phyloP scores from a whole-genome alignment of 495 filamentous ascomycete species.

The Rhypophila decipiens region DNA sequence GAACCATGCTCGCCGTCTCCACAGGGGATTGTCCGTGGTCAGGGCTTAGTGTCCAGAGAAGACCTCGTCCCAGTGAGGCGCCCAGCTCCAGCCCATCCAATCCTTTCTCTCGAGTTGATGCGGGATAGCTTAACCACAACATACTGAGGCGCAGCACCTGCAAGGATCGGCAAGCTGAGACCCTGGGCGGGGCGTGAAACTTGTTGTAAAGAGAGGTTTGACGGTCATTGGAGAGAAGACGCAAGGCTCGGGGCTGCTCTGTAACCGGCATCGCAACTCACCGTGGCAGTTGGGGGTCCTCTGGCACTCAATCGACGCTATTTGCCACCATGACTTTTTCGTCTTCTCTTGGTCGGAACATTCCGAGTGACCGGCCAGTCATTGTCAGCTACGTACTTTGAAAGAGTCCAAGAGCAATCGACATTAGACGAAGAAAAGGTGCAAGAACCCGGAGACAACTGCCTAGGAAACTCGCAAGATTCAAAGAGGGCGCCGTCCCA shows the following conservation, averaged over 20 bases:
- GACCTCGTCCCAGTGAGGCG: conserved; percentile 1
- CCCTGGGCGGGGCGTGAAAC: conserved; percentile 29
- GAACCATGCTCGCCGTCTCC: conserved; percentile 28
- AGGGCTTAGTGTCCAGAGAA: conserved; percentile 9
- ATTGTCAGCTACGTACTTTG: too few species aligned
- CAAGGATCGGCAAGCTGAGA: conserved; percentile 35
- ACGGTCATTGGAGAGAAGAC: conserved; percentile 12
- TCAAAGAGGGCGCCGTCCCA: not conserved
- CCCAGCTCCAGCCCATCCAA: conserved; percentile 9
- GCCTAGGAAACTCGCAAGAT: too few species aligned
- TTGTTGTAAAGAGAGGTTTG: conserved; percentile 6
- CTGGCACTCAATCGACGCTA: too few species aligned
- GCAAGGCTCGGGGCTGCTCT: conserved; percentile 11
- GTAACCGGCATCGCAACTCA: conserved; percentile 28
- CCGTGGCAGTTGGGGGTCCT: conserved; percentile 6
- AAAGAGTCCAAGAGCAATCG: too few species aligned
- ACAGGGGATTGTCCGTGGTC: conserved; percentile 18
- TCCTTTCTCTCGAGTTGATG: conserved; percentile 5
- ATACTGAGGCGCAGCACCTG: conserved; percentile 19
- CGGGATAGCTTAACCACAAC: conserved; percentile 2
- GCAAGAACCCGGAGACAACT: too few species aligned
- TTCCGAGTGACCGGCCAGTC: not conserved
- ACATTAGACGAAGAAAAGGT: too few species aligned
- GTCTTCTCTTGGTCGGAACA: not conserved
- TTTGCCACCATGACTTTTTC: too few species aligned